Conservation (phyloP, 768 basidiomycete genomes). For the Trametopsis cervina region DNA sequence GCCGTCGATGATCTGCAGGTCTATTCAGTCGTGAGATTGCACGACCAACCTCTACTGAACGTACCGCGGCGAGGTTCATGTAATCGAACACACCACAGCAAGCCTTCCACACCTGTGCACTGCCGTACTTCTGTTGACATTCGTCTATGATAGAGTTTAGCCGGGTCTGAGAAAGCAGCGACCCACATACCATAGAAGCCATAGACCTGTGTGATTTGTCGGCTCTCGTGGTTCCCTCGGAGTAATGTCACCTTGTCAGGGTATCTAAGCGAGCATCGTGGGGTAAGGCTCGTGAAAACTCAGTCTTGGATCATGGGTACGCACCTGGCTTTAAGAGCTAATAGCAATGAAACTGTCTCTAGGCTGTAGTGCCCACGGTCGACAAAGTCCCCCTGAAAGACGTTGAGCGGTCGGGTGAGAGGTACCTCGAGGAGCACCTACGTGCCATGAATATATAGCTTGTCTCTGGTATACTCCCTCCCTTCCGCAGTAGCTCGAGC, state of each 20-base stretch:
- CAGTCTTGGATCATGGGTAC: slow-evolving; percentile 8
- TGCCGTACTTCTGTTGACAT: slow-evolving; percentile 97
- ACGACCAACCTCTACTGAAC: slow-evolving; percentile 18
- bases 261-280: slow-evolving; percentile 54
- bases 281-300: slow-evolving; percentile 4
- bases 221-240: slow-evolving; percentile 92
- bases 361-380: slow-evolving; percentile 95
- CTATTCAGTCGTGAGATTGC: background rate
- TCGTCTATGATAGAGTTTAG: slow-evolving; percentile 55
- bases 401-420: slow-evolving; percentile 15
- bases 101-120: slow-evolving; percentile 92
- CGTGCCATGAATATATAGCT: slow-evolving; percentile 96
- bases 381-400: slow-evolving; percentile 85
- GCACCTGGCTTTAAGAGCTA: slow-evolving; percentile 86
- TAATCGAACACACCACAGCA: slow-evolving; percentile 97
- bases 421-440: slow-evolving; percentile 30
- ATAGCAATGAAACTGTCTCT: slow-evolving; percentile 85
- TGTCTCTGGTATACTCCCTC: slow-evolving; percentile 78
- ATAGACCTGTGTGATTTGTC: slow-evolving; percentile 97
- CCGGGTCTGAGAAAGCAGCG: background rate
- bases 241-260: slow-evolving; percentile 89
- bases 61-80: slow-evolving; percentile 87
- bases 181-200: slow-evolving; percentile 84
- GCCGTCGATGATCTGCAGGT: slow-evolving; percentile 84
- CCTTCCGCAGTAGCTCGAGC: slow-evolving; percentile 80